Evolutionary conservation across 2,329 filamentous ascomycete species (phyloP), one percentile per base, ranked within the genome.

Genomic region (Epichloe sibirici): DNA sequence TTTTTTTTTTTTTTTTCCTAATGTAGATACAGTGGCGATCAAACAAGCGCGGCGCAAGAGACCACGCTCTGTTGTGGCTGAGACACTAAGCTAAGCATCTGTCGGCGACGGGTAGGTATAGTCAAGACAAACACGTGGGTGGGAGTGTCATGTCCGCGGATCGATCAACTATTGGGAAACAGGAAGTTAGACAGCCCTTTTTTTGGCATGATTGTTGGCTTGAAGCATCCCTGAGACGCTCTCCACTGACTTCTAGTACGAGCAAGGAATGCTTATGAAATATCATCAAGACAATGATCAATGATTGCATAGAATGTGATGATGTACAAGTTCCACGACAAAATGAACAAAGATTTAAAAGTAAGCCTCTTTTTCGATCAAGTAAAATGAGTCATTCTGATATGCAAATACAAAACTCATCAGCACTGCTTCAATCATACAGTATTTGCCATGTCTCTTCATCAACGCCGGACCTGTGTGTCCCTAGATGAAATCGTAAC

Each of bases 31-130:
- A 55, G 58, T 13, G 54, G 58, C 12, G 53, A 58, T 5, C 59
- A 64, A 34, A 70, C 67, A 3, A 69, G 65, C 39, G 69, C 67
- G 5, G 57, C 66, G 13, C 62, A 63, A 9, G 69, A 72, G 54
- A 61, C 68, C 11, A 71, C 69, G 1, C 62, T 73, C 11, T 73
- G 70, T 57, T 73, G 71, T 51, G 70, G 69, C 40, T 73, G 59
- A 31, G 12, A 1, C 11, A 25, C 12, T 8, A 23, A 1, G 17
- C n/a, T 17, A 23, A 42, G n/a, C 8, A 9, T 31, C 28, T 9
- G 28, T 31, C 4, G 8, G 8, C 3, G 28, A 9, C 8, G 28
- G 28, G 8, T 8, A 31, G 28, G 17, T 21, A 21, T 21, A 21
- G 17, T 31, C 28, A 9, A 31, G 8, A 31, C 28, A 31, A 31